phyloP scores from a whole-genome alignment of 1,284 basidiomycete species.

The Heterobasidion irregulare region DNA sequence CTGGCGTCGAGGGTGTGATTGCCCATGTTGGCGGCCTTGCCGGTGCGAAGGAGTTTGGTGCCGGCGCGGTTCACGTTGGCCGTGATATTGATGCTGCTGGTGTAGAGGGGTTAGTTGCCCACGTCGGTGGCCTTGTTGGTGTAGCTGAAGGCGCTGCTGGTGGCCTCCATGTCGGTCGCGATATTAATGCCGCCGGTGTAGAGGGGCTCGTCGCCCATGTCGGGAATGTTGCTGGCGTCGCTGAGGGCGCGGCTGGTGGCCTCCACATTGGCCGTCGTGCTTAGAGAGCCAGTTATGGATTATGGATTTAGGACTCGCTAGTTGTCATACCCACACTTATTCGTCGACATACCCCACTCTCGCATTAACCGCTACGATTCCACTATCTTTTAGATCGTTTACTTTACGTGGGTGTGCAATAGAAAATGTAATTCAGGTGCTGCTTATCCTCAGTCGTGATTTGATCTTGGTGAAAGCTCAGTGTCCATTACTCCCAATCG shows the following conservation, averaged over 20 bases:
- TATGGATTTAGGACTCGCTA: too few relatives aligned
- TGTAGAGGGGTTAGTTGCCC: not conserved
- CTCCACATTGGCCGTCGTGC: not conserved
- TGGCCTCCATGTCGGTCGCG: not conserved
- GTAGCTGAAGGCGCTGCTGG: constrained; percentile 2
- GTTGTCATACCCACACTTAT: too few relatives aligned
- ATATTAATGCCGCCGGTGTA: not conserved
- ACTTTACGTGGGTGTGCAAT: too few relatives aligned
- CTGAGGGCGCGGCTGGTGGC: not conserved
- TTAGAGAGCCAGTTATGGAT: too few relatives aligned
- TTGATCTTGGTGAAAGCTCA: too few relatives aligned
- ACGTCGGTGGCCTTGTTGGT: constrained; percentile 2
- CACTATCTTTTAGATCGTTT: too few relatives aligned
- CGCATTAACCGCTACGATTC: too few relatives aligned
- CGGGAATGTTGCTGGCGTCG: not conserved
- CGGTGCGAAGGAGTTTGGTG: constrained; percentile 1
- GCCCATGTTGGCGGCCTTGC: constrained; percentile 1
- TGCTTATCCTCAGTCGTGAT: too few relatives aligned
- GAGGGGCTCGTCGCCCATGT: not conserved
- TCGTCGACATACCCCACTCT: too few relatives aligned
- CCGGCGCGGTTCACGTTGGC: constrained; percentile 2
- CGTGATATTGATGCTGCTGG: constrained; percentile 5
- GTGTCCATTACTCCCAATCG: too few relatives aligned
- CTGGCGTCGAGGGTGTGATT: not conserved
- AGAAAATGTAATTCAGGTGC: too few relatives aligned